These are phyloP conservation scores for Saccharomycopsis hybrid DNA, from an alignment of 1,139 yeast genomes.

Conservation along the genomic window DNA sequence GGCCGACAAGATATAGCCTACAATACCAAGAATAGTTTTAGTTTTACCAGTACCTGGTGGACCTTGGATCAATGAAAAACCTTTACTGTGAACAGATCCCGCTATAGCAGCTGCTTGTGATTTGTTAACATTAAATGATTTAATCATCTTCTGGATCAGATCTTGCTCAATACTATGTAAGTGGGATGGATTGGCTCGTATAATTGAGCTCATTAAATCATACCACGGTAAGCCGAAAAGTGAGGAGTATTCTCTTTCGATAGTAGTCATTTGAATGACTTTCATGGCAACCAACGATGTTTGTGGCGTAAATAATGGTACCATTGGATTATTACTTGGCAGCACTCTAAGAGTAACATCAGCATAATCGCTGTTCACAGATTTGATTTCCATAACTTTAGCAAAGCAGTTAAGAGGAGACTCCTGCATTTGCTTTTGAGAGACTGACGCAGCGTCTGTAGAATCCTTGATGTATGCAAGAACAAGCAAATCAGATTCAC, in stretches of 20 bases:
- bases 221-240: slow-evolving; percentile 76
- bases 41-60: slow-evolving; percentile 99
- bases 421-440: slow-evolving; percentile 26
- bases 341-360: slow-evolving; percentile 72
- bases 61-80: slow-evolving; percentile 91
- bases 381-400: slow-evolving; percentile 66
- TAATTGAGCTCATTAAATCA: slow-evolving; percentile 59
- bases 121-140: slow-evolving; percentile 57
- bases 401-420: slow-evolving; percentile 53
- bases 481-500: slow-evolving; percentile 76
- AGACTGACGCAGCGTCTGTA: slow-evolving; percentile 22
- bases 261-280: slow-evolving; percentile 81
- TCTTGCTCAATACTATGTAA: slow-evolving; percentile 33
- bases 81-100: slow-evolving; percentile 59
- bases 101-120: slow-evolving; percentile 90
- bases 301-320: slow-evolving; percentile 55
- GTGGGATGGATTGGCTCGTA: slow-evolving; percentile 51
- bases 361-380: slow-evolving; percentile 53
- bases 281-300: slow-evolving; percentile 59
- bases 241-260: slow-evolving; percentile 89
- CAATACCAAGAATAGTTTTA: slow-evolving; percentile 86
- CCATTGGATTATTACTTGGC: slow-evolving; percentile 42
- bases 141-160: slow-evolving; percentile 38
- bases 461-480: slow-evolving; percentile 43
- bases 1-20: slow-evolving; percentile 64